Conservation (phyloP, 129 eudicot genomes). For the Daucus carota region DH1_v3.0 NC_030385.2:4373501-4374000, state of each 20-base stretch:
- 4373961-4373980: not conserved
- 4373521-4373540: conserved; percentile 1
- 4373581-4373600: conserved; percentile 31
- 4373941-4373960: not conserved
- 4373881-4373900: conserved; percentile 28
- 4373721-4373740: conserved; percentile 21
- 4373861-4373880: conserved; percentile 14
- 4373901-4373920: conserved; percentile 11
- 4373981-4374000: not conserved
- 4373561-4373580: conserved; percentile 25
- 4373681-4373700: conserved; percentile 7
- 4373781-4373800: conserved; percentile 17
- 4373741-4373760: conserved; percentile 21
- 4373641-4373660: not conserved
- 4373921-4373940: not conserved
- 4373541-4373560: conserved; percentile 26
- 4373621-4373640: not conserved
- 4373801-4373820: conserved; percentile 15
- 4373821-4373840: conserved; percentile 19
- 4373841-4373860: conserved; percentile 21
- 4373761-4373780: conserved; percentile 17
- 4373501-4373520: conserved; percentile 8
- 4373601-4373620: conserved; percentile 18
- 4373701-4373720: conserved; percentile 13
- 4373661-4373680: not conserved